Conservation (phyloP, 768 basidiomycete species). For the Lepiota brunneoincarnata region DNA sequence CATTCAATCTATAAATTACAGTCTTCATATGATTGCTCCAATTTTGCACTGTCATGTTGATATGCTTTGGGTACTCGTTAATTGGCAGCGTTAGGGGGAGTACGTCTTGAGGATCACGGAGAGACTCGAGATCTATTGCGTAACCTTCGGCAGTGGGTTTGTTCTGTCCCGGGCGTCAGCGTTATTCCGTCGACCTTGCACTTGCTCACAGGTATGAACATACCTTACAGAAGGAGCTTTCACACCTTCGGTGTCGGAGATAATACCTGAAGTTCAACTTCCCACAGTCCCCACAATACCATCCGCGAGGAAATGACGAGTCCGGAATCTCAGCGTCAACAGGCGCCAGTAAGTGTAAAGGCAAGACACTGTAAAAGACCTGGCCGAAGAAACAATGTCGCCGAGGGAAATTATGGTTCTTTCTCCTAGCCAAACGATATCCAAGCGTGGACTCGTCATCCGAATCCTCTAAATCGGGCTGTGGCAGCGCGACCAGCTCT, state of each 20-base stretch:
- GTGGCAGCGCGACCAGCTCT: neutral
- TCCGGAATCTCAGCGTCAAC: conserved; percentile 24
- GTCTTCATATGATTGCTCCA: conserved; percentile 34
- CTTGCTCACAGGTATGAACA: conserved; percentile 7
- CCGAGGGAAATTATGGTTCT: conserved; percentile 24
- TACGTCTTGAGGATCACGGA: conserved; percentile 35
- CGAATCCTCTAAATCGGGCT: neutral
- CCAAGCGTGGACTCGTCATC: conserved; percentile 2
- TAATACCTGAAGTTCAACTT: conserved; percentile 43
- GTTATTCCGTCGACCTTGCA: neutral
- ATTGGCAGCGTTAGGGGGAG: conserved; percentile 28
- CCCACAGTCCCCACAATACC: conserved; percentile 48
- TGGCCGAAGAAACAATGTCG: conserved; percentile 19
- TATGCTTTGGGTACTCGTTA: conserved; percentile 23
- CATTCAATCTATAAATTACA: conserved; percentile 26
- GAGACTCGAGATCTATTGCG: conserved; percentile 23
- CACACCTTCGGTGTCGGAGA: conserved; percentile 47
- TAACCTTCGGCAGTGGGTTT: conserved; percentile 20
- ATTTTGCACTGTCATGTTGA: conserved; percentile 10
- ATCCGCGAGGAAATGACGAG: conserved; percentile 41
- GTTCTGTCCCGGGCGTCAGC: conserved; percentile 13
- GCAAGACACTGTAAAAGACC: conserved; percentile 25
- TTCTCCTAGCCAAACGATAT: conserved; percentile 18
- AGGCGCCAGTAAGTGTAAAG: conserved; percentile 26
- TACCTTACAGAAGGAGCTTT: conserved; percentile 38